Percentiles rank a stretch among this genome's conserved stretches.
Conservation (phyloP, 2,329 filamentous ascomycete genomes). For the Penicillium sp. region DNA sequence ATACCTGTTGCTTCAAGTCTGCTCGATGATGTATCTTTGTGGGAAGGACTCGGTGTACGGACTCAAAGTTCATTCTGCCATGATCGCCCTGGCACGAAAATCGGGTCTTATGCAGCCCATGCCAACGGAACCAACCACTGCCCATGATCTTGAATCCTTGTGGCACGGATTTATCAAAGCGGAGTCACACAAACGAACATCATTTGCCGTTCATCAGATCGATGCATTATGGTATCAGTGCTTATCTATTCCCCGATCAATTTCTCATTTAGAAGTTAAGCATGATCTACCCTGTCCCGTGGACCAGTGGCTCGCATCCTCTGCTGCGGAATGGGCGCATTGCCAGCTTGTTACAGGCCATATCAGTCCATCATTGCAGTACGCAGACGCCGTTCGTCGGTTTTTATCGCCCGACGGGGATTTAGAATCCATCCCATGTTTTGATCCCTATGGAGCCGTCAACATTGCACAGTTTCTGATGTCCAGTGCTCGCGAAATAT, state of each 20-base stretch:
- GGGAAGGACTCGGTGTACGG: conserved; percentile 36
- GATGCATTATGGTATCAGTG: conserved; percentile 49
- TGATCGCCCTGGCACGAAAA: conserved; percentile 41
- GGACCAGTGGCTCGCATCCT: conserved; percentile 40
- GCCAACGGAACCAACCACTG: conserved; percentile 11
- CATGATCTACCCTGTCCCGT: conserved; percentile 45
- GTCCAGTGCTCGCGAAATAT: conserved; percentile 45
- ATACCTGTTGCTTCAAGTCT: conserved; percentile 44
- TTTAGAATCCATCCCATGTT: conserved; percentile 30
- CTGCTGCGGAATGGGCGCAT: conserved; percentile 34
- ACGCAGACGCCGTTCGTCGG: conserved; percentile 39
- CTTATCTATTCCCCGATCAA: conserved; percentile 30
- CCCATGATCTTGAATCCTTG: conserved; percentile 38
- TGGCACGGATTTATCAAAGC: conserved; percentile 41
- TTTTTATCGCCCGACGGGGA: conserved; percentile 36
- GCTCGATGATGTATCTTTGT: conserved; percentile 47
- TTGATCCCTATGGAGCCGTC: conserved; percentile 45
- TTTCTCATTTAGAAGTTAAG: conserved; percentile 46
- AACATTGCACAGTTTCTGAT: conserved; percentile 46
- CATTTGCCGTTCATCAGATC: conserved; percentile 46
- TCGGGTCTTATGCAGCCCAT: conserved; percentile 38
- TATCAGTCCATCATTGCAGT: conserved; percentile 33
- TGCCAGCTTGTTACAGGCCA: conserved; percentile 12
- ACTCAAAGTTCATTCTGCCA: conserved; percentile 42
- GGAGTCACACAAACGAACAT: conserved; percentile 45